Evolutionary conservation across 1,284 basidiomycete genomes (phyloP).

Genomic region (Tremellales sp.): DNA sequence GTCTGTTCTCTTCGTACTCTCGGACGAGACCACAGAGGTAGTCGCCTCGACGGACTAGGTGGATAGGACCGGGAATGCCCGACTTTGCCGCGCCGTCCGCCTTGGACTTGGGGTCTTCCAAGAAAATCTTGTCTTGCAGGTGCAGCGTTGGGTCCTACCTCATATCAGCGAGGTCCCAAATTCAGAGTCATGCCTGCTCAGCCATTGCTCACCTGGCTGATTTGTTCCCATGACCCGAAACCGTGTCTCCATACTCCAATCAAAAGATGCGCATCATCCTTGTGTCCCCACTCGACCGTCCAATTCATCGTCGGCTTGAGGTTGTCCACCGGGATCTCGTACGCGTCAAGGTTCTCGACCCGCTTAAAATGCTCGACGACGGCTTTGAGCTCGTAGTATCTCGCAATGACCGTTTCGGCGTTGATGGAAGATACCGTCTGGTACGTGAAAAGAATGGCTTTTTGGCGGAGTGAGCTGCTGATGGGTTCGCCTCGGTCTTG

Average conservation of each 20-base stretch:
- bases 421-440: conserved; percentile 90
- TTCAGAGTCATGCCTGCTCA: conserved; percentile 6
- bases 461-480: conserved; percentile 53
- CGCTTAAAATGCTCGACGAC: conserved; percentile 72
- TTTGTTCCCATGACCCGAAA: conserved; percentile 95
- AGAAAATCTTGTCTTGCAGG: conserved; percentile 89
- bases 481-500: conserved; percentile 76
- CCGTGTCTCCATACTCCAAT: conserved; percentile 92
- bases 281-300: conserved; percentile 90
- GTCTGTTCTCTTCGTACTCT: conserved; percentile 88
- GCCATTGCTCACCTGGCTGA: conserved; percentile 55
- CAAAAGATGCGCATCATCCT: conserved; percentile 89
- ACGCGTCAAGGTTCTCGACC: conserved; percentile 67
- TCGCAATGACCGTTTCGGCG: conserved; percentile 90
- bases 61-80: conserved; percentile 86
- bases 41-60: conserved; percentile 93
- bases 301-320: conserved; percentile 92
- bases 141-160: conserved; percentile 75
- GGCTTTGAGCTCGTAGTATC: conserved; percentile 84
- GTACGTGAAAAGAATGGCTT: conserved; percentile 89
- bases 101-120: conserved; percentile 84
- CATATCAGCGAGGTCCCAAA: conserved; percentile 7
- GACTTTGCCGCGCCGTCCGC: conserved; percentile 34
- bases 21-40: conserved; percentile 80
- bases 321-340: conserved; percentile 84